Evolutionary conservation across 768 basidiomycete species (phyloP), one percentile per base, ranked within the genome.

Genomic region (Suillus luteus): DNA sequence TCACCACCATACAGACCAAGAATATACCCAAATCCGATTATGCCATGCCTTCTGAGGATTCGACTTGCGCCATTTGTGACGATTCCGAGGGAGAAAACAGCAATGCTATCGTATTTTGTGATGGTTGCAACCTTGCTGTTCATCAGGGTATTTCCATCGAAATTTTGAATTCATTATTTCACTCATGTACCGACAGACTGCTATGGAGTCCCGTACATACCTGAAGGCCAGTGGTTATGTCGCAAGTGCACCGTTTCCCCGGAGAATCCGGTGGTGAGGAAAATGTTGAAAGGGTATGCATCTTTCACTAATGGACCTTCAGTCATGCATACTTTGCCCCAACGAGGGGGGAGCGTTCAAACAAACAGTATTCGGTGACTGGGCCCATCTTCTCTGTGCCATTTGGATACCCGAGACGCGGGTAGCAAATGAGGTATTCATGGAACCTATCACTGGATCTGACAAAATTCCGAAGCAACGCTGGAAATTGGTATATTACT

Each of bases 161-260:
- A 33, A 43, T 12, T 57, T 17, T 17, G 5, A 19, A 9, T 8
- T 19, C 57, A 55, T 59, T 17, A n/a, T 38, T 22, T 63, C 40
- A 9, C 60, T 51, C 7, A 59, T 35, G 54, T 55, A 40, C 35
- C 17, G 37, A 3, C 67, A 97, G 97, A 99, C 73, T 99, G 97
- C 72, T 99, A 99, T 71, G 97, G 97, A 22, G 95, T 99, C 2
- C 97, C 97, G 12, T 99, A 99, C 73, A 98, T 99, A 64, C 97
- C 97, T 0, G 97, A 99, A 79, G 97, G 97, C 1, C 97, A 99
- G 75, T 99, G 97, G 97, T 85, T 99, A 40, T 99, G 97, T 75
- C 81, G 97, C 54, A 99, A 99, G 77, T 99, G 97, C 71, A 98
- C 95, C 0, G 95, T 99, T 11, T 96, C 95, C 1, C 97, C 97